phyloP scores from a whole-genome alignment of 106 monocot species.

The Platanthera guangdongensis region DNA sequence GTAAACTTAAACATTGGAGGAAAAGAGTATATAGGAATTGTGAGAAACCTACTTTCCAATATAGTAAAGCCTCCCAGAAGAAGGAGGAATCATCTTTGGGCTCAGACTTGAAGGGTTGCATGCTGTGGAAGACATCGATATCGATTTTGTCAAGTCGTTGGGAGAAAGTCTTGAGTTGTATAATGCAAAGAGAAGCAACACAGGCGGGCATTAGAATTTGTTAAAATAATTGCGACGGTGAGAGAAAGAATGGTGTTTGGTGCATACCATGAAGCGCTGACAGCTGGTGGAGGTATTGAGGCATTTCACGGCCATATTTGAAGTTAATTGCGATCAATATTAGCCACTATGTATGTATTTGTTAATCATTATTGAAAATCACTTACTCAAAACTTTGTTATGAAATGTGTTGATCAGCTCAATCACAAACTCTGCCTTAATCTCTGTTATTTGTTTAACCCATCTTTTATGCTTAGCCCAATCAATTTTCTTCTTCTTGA shows the following conservation, averaged over 20 bases:
- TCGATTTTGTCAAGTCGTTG: conserved; percentile 74
- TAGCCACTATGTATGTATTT: no score
- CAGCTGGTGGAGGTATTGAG: conserved; percentile 61
- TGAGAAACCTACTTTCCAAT: conserved; percentile 59
- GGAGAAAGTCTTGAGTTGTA: conserved; percentile 78
- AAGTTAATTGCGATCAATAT: no score
- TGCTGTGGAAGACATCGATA: conserved; percentile 68
- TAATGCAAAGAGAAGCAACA: not conserved
- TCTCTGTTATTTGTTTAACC: no score
- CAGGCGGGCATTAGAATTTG: not conserved
- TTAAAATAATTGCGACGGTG: not conserved
- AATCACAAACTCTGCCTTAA: no score
- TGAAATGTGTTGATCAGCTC: no score
- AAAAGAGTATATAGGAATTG: not conserved
- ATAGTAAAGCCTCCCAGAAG: conserved; percentile 59
- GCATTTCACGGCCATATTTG: conserved; percentile 63
- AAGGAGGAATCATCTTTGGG: conserved; percentile 69
- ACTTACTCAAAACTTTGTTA: no score
- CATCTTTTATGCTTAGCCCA: no score
- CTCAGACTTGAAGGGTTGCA: conserved; percentile 42
- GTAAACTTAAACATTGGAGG: not conserved
- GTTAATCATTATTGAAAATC: no score
- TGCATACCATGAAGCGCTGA: conserved; percentile 62
- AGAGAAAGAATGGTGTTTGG: not conserved
- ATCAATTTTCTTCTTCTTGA: no score